Evolutionary conservation across 2,329 filamentous ascomycete genomes (phyloP), one percentile per base, ranked within the genome.

Genomic region (Ustilaginoidea virens): DNA sequence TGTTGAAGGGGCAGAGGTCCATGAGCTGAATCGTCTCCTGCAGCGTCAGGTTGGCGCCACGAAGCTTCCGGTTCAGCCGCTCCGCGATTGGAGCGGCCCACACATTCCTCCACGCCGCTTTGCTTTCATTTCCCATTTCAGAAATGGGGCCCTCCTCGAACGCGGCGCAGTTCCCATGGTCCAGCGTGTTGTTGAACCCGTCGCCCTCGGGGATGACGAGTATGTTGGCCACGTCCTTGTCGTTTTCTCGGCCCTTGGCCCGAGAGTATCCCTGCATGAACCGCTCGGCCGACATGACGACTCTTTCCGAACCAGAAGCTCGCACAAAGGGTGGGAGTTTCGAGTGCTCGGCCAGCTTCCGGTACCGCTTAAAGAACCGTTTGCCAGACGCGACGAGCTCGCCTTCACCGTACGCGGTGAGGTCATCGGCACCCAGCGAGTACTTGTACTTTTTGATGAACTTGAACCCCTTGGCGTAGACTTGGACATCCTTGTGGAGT

Each of bases 1-100:
- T 87, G 40, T 78, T 67, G 54, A 83, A 93, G 0, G 86, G 76
- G 44, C 86, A 94, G 35, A 93, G 61, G 42, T 93, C 83, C 83
- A 94, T 93, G 19, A 94, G 48, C 33, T 66, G 68, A 32, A 85
- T 58, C 1, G 74, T 69, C 19, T 87, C 74, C 1, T 56, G 44
- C 9, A 61, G 46, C 3, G 66, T 69, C 23, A 93, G 49, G 35
- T 78, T 71, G 5, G 69, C 74, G 3, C 79, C 78, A 0, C 64
- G 65, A 1, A 94, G 60, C 35, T 76, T 69, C 10, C 55, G 42
- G 45, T 86, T 83, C 23, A 93, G 53, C 6, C 81, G 71, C 3
- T 61, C 51, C n/a, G 66, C 64, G 38, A 93, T 80, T 1, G 69
- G 52, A 0, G 72, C 69, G 1, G 72, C 61, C 46, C 90, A 92